Evolutionary conservation across 2,329 filamentous ascomycete genomes (phyloP), one percentile per base, ranked within the genome.

Genomic region (Phaeoacremonium minimum): DNA sequence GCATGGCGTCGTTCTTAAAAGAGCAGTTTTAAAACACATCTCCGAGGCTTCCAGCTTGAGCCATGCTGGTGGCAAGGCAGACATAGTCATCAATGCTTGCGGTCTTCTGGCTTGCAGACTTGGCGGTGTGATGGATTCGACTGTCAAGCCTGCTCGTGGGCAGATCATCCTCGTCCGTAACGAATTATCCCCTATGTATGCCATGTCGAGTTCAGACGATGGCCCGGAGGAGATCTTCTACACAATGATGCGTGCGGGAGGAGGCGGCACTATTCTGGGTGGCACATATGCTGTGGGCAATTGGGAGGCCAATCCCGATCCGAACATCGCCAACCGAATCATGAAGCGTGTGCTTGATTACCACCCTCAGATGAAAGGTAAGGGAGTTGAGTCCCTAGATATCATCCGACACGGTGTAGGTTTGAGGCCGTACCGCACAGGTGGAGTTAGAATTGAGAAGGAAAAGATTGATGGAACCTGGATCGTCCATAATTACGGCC

Each of bases 131-230:
- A 69, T 77, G 60, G 91, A 97, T 53, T 58, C 65, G 40, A 75
- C 72, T 5, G 74, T 97, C 46, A 73, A 80, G 36, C 90, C 91
- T 1, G 82, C 77, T 2, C 78, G 91, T 4, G 91, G 88, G 5
- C 91, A 97, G 62, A 79, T 87, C 13, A 85, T 94, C 0, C 58
- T 95, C 1, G 87, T 95, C 15, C 71, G 88, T 40, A 95, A 95
- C 61, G 80, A 85, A 53, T 75, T 81, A 1, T 75, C 76, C 9
- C 65, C 75, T 20, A 91, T 94, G 85, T 59, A 77, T 32, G 73
- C 74, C 6, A 71, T 75, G 12, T 88, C 83, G 9, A 85, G 86
- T 29, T 85, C 80, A 1, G 83, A 88, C 33, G 85, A 93, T 50
- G 82, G 77, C 3, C 65, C 70, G 0, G 80, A 83, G 20, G 89